phyloP scores from a whole-genome alignment of 805 yeast genomes.

The Ogataea allantospora region DNA sequence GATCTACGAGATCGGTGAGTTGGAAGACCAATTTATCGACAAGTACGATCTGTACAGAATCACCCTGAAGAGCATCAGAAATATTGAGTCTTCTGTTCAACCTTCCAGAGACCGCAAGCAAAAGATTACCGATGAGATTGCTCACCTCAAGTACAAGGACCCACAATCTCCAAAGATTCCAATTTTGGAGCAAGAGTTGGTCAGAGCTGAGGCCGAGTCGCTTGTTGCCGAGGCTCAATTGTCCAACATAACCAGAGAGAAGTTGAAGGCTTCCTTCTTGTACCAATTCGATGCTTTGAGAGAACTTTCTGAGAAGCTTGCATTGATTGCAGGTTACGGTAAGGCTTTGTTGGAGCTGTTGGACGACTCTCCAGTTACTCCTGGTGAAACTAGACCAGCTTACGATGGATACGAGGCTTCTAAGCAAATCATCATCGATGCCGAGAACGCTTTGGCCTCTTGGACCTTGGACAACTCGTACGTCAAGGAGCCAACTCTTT shows the following conservation, averaged over 20 bases:
- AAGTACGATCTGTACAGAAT: constrained; percentile 97
- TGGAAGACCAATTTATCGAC: constrained; percentile 97
- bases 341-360: constrained; percentile 92
- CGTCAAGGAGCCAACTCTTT: constrained; percentile 83
- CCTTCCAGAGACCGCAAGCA: constrained; percentile 98
- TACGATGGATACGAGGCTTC: constrained; percentile 98
- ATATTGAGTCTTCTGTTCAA: constrained; percentile 96
- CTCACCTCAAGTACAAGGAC: constrained; percentile 96
- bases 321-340: constrained; percentile 98
- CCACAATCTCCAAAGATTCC: constrained; percentile 96
- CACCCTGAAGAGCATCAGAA: constrained; percentile 89
- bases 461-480: constrained; percentile 97
- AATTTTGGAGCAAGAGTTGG: constrained; percentile 96
- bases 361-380: constrained; percentile 96
- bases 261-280: constrained; percentile 94
- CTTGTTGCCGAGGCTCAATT: constrained; percentile 98
- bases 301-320: constrained; percentile 94
- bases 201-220: constrained; percentile 98
- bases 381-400: constrained; percentile 98
- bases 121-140: constrained; percentile 96
- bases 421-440: constrained; percentile 95
- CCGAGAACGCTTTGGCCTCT: constrained; percentile 90
- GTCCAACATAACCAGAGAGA: constrained; percentile 96
- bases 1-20: constrained; percentile 93
- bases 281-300: constrained; percentile 95